Evolutionary conservation across 2,329 filamentous ascomycete species (phyloP), one percentile per base, ranked within the genome.

Genomic region (Nemania bipapillata): DNA sequence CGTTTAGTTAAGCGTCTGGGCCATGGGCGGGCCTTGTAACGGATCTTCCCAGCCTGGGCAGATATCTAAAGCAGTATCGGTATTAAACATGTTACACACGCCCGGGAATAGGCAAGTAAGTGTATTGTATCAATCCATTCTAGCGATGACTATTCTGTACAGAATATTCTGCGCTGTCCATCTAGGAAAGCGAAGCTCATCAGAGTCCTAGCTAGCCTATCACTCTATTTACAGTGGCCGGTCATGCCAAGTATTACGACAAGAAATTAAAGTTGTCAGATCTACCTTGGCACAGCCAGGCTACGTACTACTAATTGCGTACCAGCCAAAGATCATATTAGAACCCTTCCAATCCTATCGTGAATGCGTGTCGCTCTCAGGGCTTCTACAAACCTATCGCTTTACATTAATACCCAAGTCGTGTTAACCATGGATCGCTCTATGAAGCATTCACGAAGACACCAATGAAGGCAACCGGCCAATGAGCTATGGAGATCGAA

Each of bases 241-340:
- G 35, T 56, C 15, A 45, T 40, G 56, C 20, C n/a, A 52, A 57
- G 24, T 35, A 17, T 56, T 50, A 50, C 20, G 47, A 57, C 24
- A 63, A 45, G 32, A 60, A 37, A 53, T 28, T 28, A 17, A 59
- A 45, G 30, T 40, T 49, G 53, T 26, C 54, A 28, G 61, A 63
- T 70, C 58, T 50, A 35, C 61, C 60, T 65, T 55, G 47, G 57
- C 61, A 55, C 17, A 35, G 42, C n/a, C 11, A 40, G 17, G 6
- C 20, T 45, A 50, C 30, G 53, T 26, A 45, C 30, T 54, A 35
- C n/a, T n/a, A n/a, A n/a, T n/a, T n/a, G n/a, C n/a, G n/a, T n/a
- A n/a, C 11, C 20, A 28, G 24, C 40, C 9, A 52, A 53, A 12
- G 15, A 30, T 17, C 17, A 49, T n/a, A 26, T 53, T 24, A n/a